These are phyloP conservation scores for Globisporangium echinulatum DNA, from an alignment of 352 stramenopile genomes.

Conservation along the genomic window DNA sequence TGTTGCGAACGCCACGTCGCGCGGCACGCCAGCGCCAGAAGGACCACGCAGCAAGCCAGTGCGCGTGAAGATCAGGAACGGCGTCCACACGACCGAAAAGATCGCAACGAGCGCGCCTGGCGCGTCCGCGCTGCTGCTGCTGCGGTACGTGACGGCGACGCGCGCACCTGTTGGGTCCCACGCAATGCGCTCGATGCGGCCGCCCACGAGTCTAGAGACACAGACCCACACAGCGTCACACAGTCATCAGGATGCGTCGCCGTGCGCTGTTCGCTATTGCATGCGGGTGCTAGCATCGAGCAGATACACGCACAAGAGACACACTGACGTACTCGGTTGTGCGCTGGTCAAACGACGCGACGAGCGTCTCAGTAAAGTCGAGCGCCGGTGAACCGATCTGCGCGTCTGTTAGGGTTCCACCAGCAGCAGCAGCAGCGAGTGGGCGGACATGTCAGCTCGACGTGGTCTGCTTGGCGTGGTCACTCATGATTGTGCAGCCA, in stretches of 20 bases:
- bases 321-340: slow-evolving; percentile 33
- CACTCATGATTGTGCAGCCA: too few species aligned
- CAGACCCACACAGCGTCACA: not conserved
- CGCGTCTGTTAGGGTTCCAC: slow-evolving; percentile 27
- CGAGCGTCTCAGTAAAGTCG: slow-evolving; percentile 57
- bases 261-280: too few species aligned
- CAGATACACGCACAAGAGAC: not conserved
- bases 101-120: slow-evolving; percentile 57
- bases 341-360: slow-evolving; percentile 58
- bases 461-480: too few species aligned
- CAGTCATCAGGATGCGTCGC: too few species aligned
- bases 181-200: slow-evolving; percentile 42
- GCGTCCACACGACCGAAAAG: slow-evolving; percentile 60
- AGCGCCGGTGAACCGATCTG: slow-evolving; percentile 66
- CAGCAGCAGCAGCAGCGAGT: not conserved
- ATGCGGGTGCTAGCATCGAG: not conserved
- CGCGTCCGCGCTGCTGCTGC: slow-evolving; percentile 11
- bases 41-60: slow-evolving; percentile 60
- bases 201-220: slow-evolving; percentile 45
- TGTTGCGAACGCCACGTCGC: slow-evolving; percentile 53
- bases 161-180: slow-evolving; percentile 69
- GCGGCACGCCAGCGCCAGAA: slow-evolving; percentile 46
- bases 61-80: slow-evolving; percentile 71
- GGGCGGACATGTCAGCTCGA: too few species aligned
- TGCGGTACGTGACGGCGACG: slow-evolving; percentile 58